Percentiles rank a stretch among this genome's conserved stretches.
These are phyloP conservation scores for Rhizophagus sp. DNA, from an alignment of 192 early-diverging fungal species.

Conservation along the genomic window DNA sequence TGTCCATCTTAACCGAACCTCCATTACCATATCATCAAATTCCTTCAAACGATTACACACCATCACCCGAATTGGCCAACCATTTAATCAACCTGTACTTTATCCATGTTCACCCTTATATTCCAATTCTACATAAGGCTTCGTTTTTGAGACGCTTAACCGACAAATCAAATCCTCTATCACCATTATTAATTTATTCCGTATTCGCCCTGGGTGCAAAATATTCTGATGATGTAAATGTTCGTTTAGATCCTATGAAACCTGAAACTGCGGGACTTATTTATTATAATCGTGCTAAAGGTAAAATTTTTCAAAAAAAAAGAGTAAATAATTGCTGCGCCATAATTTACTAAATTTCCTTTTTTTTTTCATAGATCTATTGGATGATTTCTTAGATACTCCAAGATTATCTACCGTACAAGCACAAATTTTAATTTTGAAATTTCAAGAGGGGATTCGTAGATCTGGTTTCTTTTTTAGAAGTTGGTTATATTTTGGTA, in stretches of 20 bases:
- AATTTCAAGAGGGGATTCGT: slow-evolving; percentile 53
- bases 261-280: slow-evolving; percentile 17
- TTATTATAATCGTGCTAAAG: slow-evolving; percentile 26
- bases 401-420: slow-evolving; percentile 56
- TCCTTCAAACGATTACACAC: neutral
- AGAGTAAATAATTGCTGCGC: too few relatives aligned
- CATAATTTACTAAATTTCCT: too few relatives aligned
- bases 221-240: slow-evolving; percentile 15
- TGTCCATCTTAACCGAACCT: slow-evolving; percentile 6
- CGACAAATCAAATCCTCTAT: slow-evolving; percentile 44
- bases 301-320: neutral
- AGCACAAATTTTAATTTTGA: slow-evolving; percentile 50
- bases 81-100: slow-evolving; percentile 51
- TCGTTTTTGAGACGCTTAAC: slow-evolving; percentile 48
- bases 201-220: slow-evolving; percentile 49
- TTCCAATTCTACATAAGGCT: slow-evolving; percentile 52
- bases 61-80: slow-evolving; percentile 1
- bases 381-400: slow-evolving; percentile 52
- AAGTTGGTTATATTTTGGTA: slow-evolving; percentile 58
- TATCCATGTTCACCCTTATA: slow-evolving; percentile 52
- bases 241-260: slow-evolving; percentile 16
- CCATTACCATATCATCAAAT: neutral
- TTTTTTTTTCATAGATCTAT: slow-evolving; percentile 26
- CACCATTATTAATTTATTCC: slow-evolving; percentile 51
- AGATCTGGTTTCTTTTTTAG: slow-evolving; percentile 51